These are phyloP conservation scores for Phytophthora sp. DNA, from an alignment of 352 stramenopile genomes.

Conservation along the genomic window DNA sequence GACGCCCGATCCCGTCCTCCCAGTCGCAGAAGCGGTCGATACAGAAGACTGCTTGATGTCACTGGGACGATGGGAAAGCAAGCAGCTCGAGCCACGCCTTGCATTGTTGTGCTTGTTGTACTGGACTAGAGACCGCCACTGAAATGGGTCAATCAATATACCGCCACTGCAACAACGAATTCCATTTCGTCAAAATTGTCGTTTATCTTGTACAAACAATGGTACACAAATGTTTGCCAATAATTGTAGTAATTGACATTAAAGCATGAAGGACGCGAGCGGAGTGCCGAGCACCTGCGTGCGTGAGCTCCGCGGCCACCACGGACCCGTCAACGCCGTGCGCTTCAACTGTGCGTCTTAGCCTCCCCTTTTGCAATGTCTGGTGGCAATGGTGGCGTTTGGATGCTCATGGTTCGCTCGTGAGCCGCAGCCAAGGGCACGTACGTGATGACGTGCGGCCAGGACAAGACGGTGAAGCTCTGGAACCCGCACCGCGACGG, in stretches of 20 bases:
- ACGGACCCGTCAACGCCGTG: constrained; percentile 75
- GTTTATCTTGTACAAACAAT: constrained; percentile 26
- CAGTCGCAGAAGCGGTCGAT: constrained; percentile 37
- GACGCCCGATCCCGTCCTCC: constrained; percentile 41
- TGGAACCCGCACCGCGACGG: constrained; percentile 89
- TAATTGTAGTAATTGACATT: background rate
- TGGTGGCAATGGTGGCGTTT: background rate
- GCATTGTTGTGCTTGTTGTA: constrained; percentile 25
- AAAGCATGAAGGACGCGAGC: constrained; percentile 6
- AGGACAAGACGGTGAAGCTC: constrained; percentile 87
- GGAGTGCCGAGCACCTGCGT: constrained; percentile 40
- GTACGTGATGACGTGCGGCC: constrained; percentile 90
- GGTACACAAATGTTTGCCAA: background rate
- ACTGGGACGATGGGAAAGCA: constrained; percentile 48
- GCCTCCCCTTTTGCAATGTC: background rate
- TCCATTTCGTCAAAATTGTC: background rate
- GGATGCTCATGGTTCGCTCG: background rate
- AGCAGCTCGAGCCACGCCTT: constrained; percentile 18
- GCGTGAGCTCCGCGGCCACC: constrained; percentile 71
- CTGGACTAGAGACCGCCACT: constrained; percentile 26
- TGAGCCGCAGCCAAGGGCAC: constrained; percentile 73
- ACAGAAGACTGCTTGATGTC: constrained; percentile 32
- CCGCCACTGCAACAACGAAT: constrained; percentile 24
- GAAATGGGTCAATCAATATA: constrained; percentile 26
- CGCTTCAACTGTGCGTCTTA: constrained; percentile 76